A percentile compares a stretch with the other conserved stretches of the same genome.
These are phyloP conservation scores for Peronospora farinosa DNA, from an alignment of 352 stramenopile genomes.

Conservation along the genomic window DNA sequence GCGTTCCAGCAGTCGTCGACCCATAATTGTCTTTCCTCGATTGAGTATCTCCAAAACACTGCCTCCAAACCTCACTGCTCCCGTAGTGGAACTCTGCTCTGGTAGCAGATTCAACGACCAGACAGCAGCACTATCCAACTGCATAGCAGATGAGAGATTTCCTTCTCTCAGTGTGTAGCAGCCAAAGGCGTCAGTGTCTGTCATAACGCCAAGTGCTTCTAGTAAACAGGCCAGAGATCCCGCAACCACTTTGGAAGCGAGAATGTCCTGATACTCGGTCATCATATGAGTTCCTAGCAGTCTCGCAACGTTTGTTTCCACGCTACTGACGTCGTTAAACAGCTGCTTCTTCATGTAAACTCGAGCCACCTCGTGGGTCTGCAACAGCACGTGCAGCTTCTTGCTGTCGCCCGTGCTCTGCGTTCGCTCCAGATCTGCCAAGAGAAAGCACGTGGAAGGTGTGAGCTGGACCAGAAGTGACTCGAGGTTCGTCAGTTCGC, in stretches of 20 bases:
- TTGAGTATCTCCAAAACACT: constrained; percentile 94
- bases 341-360: constrained; percentile 67
- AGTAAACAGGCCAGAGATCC: constrained; percentile 62
- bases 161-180: constrained; percentile 60
- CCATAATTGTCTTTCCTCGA: constrained; percentile 92
- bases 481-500: constrained; percentile 76
- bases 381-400: constrained; percentile 70
- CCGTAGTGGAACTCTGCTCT: constrained; percentile 43
- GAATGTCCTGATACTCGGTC: constrained; percentile 53
- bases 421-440: constrained; percentile 48
- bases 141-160: constrained; percentile 85
- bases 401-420: constrained; percentile 69
- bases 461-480: constrained; percentile 77
- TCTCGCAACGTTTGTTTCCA: constrained; percentile 62
- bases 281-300: constrained; percentile 54
- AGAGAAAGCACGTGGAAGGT: constrained; percentile 69
- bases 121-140: constrained; percentile 88
- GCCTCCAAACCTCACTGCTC: constrained; percentile 41
- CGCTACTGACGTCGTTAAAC: constrained; percentile 42
- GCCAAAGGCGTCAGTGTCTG: constrained; percentile 59
- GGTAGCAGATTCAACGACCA: constrained; percentile 91
- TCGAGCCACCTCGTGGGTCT: constrained; percentile 51
- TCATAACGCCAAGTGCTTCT: constrained; percentile 62
- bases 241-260: constrained; percentile 64
- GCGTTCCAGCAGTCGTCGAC: constrained; percentile 88